Base-by-base conservation (phyloP, 176 grass and related monocot genomes). In the Musa schizocarpa region DNA sequence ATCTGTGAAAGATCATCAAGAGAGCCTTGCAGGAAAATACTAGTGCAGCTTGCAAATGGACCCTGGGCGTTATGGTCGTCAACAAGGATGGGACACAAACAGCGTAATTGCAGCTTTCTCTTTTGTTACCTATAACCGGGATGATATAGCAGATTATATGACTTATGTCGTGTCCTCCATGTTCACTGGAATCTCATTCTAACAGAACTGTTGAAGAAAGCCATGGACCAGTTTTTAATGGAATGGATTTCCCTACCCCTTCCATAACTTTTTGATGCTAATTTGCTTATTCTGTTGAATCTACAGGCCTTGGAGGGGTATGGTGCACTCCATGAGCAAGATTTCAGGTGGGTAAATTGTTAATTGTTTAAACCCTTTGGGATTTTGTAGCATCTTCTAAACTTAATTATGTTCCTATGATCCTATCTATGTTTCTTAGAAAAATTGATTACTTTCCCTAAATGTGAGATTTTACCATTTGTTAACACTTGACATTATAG, bases 221-320 rank as follows among this genome's bases (percentile, higher is more conserved):
- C 84, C 76, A 80, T 81, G 68, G 76, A 86, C 81, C 66, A 74
- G 85, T 91, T 79, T 90, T 99, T 90, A 95, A 81, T 91, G 96
- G 90, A 96, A 78, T 86, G 86, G 88, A 87, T 96, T 88, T 85
- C 85, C 83, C 62, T 94, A 71, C 79, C 88, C 80, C 87, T 87
- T 99, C 83, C 83, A 81, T 94, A 85, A 83, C 64, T 76, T 78
- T 83, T 84, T 82, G 75, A 85, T 89, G 86, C 96, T 99, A 87
- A 99, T 91, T 88, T 88, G 49, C 84, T 92, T 92, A 97, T 92
- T 95, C 96, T 95, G 88, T 99, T 99, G 85, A 99, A 99, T 95
- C 91, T 95, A 99, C 96, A 99, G 96, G 96, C 91, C 87, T 83
- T 82, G 1, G 91, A 95, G 89, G 86, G 90, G 69, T 99, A 99